Conservation (phyloP, 768 basidiomycete genomes). For the Kwoniella heveanensis region DNA sequence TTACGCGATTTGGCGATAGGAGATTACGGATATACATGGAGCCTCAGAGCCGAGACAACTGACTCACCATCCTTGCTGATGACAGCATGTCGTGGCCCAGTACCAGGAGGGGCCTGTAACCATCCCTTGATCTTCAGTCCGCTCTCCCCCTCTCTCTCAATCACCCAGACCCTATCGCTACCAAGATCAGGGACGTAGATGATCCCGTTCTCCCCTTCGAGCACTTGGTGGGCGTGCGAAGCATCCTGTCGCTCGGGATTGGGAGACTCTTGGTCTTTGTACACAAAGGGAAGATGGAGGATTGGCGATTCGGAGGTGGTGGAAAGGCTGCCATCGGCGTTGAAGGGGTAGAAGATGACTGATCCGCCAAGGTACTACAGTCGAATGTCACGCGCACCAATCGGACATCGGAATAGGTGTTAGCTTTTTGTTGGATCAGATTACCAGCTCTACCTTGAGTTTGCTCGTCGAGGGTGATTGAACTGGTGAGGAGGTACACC, state of each 20-base stretch:
- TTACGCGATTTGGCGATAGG: too few relatives aligned
- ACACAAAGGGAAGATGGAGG: conserved; percentile 52
- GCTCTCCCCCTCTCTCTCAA: conserved; percentile 59
- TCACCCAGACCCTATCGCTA: conserved; percentile 66
- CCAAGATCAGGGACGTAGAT: conserved; percentile 58
- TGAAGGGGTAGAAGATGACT: conserved; percentile 64
- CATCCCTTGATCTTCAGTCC: conserved; percentile 62
- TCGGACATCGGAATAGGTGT: too few relatives aligned
- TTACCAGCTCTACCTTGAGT: too few relatives aligned
- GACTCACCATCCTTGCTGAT: conserved; percentile 22
- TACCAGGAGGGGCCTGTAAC: conserved; percentile 58
- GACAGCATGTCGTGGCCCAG: conserved; percentile 43
- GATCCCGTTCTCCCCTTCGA: conserved; percentile 56
- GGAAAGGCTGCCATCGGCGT: conserved; percentile 48
- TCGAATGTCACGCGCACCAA: too few relatives aligned
- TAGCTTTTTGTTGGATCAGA: too few relatives aligned
- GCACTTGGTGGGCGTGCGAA: conserved; percentile 35
- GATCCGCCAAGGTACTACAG: conserved; percentile 77
- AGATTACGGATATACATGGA: too few relatives aligned
- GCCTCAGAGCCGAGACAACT: too few relatives aligned
- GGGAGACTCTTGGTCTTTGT: conserved; percentile 62
- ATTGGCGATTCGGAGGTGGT: conserved; percentile 41
- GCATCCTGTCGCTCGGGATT: conserved; percentile 58
- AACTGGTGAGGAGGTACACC: too few relatives aligned
- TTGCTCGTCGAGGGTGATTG: too few relatives aligned